A percentile compares a stretch with the other conserved stretches of the same genome.
These are phyloP conservation scores for Primulina tabacum DNA, from an alignment of 257 asterid genomes.

Conservation along the genomic window DNA sequence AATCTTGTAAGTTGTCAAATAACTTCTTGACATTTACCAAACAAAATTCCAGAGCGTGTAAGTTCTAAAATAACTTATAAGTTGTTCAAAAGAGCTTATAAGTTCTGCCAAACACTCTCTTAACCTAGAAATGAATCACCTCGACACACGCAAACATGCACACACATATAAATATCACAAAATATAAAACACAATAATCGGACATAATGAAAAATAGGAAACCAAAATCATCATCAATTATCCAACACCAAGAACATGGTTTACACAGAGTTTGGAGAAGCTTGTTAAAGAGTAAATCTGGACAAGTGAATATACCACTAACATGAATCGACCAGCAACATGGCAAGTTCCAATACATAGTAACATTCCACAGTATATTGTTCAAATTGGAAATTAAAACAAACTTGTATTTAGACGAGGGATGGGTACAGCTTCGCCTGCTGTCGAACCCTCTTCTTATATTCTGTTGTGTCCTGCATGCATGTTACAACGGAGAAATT, in stretches of 20 bases:
- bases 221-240: too few species aligned
- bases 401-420: conserved; percentile 13
- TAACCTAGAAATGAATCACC: too few species aligned
- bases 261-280: background rate
- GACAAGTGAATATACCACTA: background rate
- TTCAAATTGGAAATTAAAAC: background rate
- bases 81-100: too few species aligned
- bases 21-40: too few species aligned
- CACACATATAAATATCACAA: background rate
- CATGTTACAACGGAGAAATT: background rate
- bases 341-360: background rate
- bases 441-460: conserved; percentile 34
- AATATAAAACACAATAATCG: background rate
- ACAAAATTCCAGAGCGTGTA: too few species aligned
- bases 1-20: too few species aligned
- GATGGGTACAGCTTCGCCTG: conserved; percentile 40
- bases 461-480: conserved; percentile 32
- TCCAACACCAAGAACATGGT: background rate
- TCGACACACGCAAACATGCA: too few species aligned
- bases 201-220: background rate
- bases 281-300: background rate
- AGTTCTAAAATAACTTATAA: too few species aligned
- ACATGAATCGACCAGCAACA: background rate
- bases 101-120: too few species aligned
- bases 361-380: background rate